Conservation (phyloP, 345 rosid species). For the Ceriops tagal region DNA sequence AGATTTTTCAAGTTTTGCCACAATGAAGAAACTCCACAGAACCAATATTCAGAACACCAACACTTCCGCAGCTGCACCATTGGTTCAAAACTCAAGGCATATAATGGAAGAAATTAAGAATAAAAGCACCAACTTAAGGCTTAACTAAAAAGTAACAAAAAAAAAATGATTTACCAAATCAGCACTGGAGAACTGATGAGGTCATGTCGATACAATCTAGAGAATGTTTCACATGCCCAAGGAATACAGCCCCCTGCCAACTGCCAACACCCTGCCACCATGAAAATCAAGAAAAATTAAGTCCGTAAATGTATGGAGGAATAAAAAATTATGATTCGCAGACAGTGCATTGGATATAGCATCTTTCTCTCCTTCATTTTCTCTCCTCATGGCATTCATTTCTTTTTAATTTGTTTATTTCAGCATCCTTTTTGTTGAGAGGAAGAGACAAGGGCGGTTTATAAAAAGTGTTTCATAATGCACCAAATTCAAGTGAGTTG, state of each 20-base stretch:
- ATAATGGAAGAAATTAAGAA: background rate
- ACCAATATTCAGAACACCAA: too few species aligned
- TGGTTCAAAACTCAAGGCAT: background rate
- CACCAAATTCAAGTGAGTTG: too few species aligned
- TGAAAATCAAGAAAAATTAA: background rate
- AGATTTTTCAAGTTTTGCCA: too few species aligned
- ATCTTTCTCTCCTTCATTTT: too few species aligned
- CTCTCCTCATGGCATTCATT: too few species aligned
- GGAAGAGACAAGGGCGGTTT: too few species aligned
- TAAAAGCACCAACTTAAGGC: background rate
- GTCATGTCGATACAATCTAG: conserved; percentile 67
- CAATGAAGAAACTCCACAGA: too few species aligned
- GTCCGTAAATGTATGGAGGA: background rate
- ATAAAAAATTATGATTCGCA: background rate
- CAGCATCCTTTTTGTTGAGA: too few species aligned
- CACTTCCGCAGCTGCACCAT: too few species aligned
- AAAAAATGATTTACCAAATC: conserved; percentile 45
- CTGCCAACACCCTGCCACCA: conserved; percentile 76
- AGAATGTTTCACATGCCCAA: conserved; percentile 96
- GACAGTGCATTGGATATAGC: background rate
- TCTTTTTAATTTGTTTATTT: too few species aligned
- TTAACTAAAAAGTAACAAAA: background rate
- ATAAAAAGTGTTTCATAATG: too few species aligned
- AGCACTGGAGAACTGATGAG: conserved; percentile 64
- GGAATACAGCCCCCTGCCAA: conserved; percentile 64